Base-by-base conservation (phyloP, 305 asterid genomes). In the Striga hermonthica region DNA sequence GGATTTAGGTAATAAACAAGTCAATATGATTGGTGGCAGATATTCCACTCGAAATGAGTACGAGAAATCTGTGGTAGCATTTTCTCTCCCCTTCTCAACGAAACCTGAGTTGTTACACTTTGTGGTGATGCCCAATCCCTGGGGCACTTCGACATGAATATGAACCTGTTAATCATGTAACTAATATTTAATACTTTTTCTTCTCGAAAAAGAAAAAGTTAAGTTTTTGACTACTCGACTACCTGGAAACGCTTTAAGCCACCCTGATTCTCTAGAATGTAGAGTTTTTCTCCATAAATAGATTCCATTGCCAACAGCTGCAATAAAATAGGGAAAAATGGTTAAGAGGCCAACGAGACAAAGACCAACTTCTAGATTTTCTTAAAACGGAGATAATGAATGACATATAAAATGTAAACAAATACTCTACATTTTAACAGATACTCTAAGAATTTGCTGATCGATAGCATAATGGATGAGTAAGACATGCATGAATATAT, bases 231-330 rank as follows among this genome's bases (percentile, higher is more conserved):
- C 36, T n/a, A 40, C 44, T 67, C 67, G 67, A 75, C 35, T 66
- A 84, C 98, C 98, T 85, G 89, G 43, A 87, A 81, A 80, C 80
- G 75, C 75, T 82, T 81, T 66, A 87, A 74, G 72, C 82, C 88
- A 64, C 69, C 80, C 65, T 71, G 83, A 72, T 73, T 72, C 64
- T 87, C 96, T 34, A 86, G 86, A 70, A 82, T 64, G 53, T 80
- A 65, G 64, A 90, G 63, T 59, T 82, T 77, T 22, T 90, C 90
- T 36, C 94, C 94, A 75, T 84, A 90, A 65, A 90, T 92, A 65
- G 95, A 83, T 74, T 86, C 96, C 90, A 92, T 62, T 5, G 78
- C 98, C 60, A 90, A 83, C 58, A 92, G 75, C 98, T 92, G 91
- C 73, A 70, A 62, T 78, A 16, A 55, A 73, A 47, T 8, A 49